A percentile compares a stretch with the other conserved stretches of the same genome.
These are phyloP conservation scores for Cyberlindnera misumaiensis DNA, from an alignment of 805 yeast genomes.

Conservation along the genomic window DNA sequence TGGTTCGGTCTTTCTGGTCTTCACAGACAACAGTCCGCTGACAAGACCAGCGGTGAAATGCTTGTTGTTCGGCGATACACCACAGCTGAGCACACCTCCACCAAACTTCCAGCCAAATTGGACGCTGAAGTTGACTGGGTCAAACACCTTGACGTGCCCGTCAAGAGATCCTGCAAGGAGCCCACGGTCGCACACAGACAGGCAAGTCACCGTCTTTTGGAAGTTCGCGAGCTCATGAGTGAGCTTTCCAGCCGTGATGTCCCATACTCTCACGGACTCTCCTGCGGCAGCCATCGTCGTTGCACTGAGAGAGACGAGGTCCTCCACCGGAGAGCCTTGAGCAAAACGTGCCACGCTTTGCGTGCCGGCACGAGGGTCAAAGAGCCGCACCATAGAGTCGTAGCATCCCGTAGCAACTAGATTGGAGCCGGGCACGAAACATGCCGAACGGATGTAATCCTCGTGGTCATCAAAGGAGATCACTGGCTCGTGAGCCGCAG, in stretches of 20 bases:
- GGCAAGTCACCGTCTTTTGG: conserved; percentile 87
- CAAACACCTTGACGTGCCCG: conserved; percentile 95
- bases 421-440: conserved; percentile 73
- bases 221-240: conserved; percentile 75
- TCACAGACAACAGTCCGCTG: conserved; percentile 79
- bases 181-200: conserved; percentile 62
- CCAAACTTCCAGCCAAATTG: conserved; percentile 98
- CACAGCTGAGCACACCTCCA: conserved; percentile 85
- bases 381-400: conserved; percentile 79
- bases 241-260: conserved; percentile 68
- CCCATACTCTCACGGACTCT: conserved; percentile 85
- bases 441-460: conserved; percentile 83
- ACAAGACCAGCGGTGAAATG: conserved; percentile 91
- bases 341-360: conserved; percentile 58
- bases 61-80: conserved; percentile 77
- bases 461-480: conserved; percentile 65
- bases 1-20: conserved; percentile 54
- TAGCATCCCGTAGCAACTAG: conserved; percentile 90
- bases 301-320: conserved; percentile 66
- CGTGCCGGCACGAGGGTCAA: conserved; percentile 62
- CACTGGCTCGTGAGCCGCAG: conserved; percentile 68
- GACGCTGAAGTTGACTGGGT: conserved; percentile 74
- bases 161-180: conserved; percentile 90
- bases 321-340: conserved; percentile 82
- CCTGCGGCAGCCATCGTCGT: conserved; percentile 72